phyloP scores from a whole-genome alignment of 2,329 filamentous ascomycete genomes.

The Stemphylium beticola region DNA sequence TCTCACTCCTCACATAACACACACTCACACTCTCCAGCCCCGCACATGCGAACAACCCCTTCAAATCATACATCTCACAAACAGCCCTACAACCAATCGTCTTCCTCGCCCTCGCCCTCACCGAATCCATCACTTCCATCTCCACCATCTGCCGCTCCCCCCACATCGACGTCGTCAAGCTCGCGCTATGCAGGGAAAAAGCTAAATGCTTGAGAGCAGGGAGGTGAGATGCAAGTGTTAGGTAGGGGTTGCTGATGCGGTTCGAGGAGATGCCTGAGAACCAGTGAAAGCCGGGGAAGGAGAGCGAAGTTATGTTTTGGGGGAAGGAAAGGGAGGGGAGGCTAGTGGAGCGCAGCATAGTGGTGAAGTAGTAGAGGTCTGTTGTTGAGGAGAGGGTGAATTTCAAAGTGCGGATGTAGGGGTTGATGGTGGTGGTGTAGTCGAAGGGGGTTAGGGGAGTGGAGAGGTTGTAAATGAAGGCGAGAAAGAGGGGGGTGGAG shows the following conservation, averaged over 20 bases:
- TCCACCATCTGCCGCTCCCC: slow-evolving; percentile 57
- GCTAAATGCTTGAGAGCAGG: slow-evolving; percentile 79
- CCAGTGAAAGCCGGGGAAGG: slow-evolving; percentile 53
- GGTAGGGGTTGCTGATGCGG: slow-evolving; percentile 89
- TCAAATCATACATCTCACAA: slow-evolving; percentile 78
- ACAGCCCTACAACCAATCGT: slow-evolving; percentile 83
- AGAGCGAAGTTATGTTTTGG: slow-evolving; percentile 44
- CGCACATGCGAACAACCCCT: slow-evolving; percentile 72
- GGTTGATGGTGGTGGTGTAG: slow-evolving; percentile 11
- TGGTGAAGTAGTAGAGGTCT: slow-evolving; percentile 16
- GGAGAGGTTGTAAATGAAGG: not conserved
- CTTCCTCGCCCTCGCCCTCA: slow-evolving; percentile 75
- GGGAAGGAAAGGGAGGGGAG: slow-evolving; percentile 12
- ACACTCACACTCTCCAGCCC: slow-evolving; percentile 74
- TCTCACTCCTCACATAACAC: slow-evolving; percentile 72
- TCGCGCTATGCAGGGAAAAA: slow-evolving; percentile 82
- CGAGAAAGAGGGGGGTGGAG: not conserved
- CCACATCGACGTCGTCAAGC: slow-evolving; percentile 73
- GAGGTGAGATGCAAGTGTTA: slow-evolving; percentile 84
- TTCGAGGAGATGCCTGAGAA: slow-evolving; percentile 72
- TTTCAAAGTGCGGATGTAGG: slow-evolving; percentile 12
- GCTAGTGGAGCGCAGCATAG: slow-evolving; percentile 7
- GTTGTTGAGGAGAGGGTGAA: slow-evolving; percentile 21
- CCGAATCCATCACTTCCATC: slow-evolving; percentile 81
- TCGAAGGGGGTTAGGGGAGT: not conserved